A percentile compares a stretch with the other conserved stretches of the same genome.
These are phyloP conservation scores for Trichophyton schoenleinii DNA, from an alignment of 2,329 filamentous ascomycete genomes.

Conservation along the genomic window DNA sequence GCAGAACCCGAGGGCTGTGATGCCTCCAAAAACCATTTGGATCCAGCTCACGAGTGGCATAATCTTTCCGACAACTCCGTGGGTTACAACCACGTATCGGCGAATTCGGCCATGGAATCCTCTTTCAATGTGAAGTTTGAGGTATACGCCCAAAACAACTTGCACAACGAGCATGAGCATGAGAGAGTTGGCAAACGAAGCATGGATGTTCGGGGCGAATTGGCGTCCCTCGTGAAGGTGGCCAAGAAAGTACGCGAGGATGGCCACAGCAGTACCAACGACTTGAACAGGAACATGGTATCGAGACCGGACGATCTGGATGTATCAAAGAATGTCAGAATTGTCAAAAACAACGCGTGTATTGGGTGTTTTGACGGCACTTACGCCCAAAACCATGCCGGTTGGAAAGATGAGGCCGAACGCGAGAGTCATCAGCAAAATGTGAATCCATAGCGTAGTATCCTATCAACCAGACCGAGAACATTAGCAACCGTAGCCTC, in stretches of 20 bases:
- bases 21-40: slow-evolving; percentile 93
- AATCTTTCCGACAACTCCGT: slow-evolving; percentile 72
- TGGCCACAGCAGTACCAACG: slow-evolving; percentile 58
- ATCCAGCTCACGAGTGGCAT: slow-evolving; percentile 81
- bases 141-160: slow-evolving; percentile 68
- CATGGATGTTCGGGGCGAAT: slow-evolving; percentile 71
- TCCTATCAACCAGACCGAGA: slow-evolving; percentile 39
- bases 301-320: slow-evolving; percentile 69
- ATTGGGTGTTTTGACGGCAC: slow-evolving; percentile 21
- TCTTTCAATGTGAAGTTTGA: slow-evolving; percentile 77
- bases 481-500: background rate
- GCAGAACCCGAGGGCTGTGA: slow-evolving; percentile 85
- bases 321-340: slow-evolving; percentile 7
- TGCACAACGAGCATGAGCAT: slow-evolving; percentile 70
- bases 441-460: slow-evolving; percentile 82
- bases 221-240: slow-evolving; percentile 82
- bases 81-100: slow-evolving; percentile 55
- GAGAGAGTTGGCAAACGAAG: slow-evolving; percentile 63
- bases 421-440: slow-evolving; percentile 70
- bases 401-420: slow-evolving; percentile 88
- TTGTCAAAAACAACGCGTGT: background rate
- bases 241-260: slow-evolving; percentile 80
- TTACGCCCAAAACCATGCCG: slow-evolving; percentile 87
- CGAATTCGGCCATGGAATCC: slow-evolving; percentile 71
- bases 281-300: slow-evolving; percentile 91